Percentiles rank a stretch among this genome's conserved stretches.
phyloP scores from a whole-genome alignment of 352 stramenopile species.

The Phytophthora lateralis region DNA sequence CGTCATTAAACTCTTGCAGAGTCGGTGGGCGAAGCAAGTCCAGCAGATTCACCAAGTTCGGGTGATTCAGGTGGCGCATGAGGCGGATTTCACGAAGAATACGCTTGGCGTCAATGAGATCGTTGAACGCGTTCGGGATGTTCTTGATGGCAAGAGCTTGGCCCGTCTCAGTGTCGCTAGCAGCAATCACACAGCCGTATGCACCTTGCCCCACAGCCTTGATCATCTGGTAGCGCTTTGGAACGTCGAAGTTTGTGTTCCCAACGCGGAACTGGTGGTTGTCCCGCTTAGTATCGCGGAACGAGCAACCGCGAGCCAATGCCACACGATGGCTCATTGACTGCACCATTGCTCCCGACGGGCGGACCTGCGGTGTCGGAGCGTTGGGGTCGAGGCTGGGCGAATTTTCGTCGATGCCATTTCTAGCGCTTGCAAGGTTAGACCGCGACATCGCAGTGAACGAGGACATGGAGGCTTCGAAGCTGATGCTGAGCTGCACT shows the following conservation, averaged over 20 bases:
- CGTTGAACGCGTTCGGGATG: slow-evolving; percentile 93
- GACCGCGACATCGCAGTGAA: slow-evolving; percentile 42
- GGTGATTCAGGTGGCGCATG: slow-evolving; percentile 88
- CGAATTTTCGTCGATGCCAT: slow-evolving; percentile 39
- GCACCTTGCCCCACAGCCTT: slow-evolving; percentile 90
- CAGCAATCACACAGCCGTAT: slow-evolving; percentile 92
- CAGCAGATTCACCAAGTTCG: slow-evolving; percentile 83
- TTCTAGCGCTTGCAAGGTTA: slow-evolving; percentile 26
- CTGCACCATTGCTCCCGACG: slow-evolving; percentile 40
- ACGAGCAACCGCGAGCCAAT: slow-evolving; percentile 79
- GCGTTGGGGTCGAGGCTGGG: slow-evolving; percentile 56
- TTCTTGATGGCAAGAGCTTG: slow-evolving; percentile 96
- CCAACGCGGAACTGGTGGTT: slow-evolving; percentile 89
- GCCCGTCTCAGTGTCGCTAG: slow-evolving; percentile 85
- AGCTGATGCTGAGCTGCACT: slow-evolving; percentile 88
- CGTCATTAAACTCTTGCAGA: slow-evolving; percentile 89
- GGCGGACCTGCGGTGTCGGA: slow-evolving; percentile 57
- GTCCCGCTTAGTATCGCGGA: slow-evolving; percentile 83
- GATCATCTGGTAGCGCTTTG: slow-evolving; percentile 89
- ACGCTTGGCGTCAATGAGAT: slow-evolving; percentile 88
- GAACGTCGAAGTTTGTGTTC: slow-evolving; percentile 88
- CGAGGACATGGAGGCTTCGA: slow-evolving; percentile 57
- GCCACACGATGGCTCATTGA: slow-evolving; percentile 65
- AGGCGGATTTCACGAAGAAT: slow-evolving; percentile 89
- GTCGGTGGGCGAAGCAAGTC: slow-evolving; percentile 81